Evolutionary conservation across 345 rosid species (phyloP).

Genomic region (Arabidopsis suecica): DNA sequence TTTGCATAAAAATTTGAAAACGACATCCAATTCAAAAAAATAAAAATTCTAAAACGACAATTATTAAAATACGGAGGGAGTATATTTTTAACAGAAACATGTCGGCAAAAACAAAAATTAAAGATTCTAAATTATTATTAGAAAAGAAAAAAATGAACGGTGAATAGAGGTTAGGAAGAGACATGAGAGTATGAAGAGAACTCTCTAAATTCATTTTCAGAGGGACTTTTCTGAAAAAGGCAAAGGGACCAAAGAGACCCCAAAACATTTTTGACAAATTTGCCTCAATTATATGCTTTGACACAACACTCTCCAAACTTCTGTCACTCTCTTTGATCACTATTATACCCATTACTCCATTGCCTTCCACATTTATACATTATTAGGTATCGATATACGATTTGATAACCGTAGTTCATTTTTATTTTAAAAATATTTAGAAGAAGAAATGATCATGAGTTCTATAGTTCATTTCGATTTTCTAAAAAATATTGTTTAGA

Average conservation of each 20-base stretch:
- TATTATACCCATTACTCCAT: constrained; percentile 12
- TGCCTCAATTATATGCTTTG: constrained; percentile 33
- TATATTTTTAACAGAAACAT: constrained; percentile 3
- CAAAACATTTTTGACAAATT: constrained; percentile 22
- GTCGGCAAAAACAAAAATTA: constrained; percentile 17
- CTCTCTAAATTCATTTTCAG: constrained; percentile 33
- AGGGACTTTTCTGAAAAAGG: constrained; percentile 13
- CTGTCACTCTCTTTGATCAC: constrained; percentile 22
- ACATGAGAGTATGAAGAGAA: constrained; percentile 13
- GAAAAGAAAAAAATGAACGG: constrained; percentile 20
- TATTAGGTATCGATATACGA: neutral
- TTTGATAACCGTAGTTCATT: neutral
- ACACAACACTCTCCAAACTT: constrained; percentile 38
- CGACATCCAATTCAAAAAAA: too few relatives aligned
- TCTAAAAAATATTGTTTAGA: neutral
- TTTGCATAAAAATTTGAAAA: too few relatives aligned
- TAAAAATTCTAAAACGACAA: too few relatives aligned
- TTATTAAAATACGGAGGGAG: too few relatives aligned
- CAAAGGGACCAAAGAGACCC: constrained; percentile 22
- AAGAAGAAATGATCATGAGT: neutral
- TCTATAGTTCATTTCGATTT: neutral
- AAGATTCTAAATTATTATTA: neutral
- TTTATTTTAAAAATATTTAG: neutral
- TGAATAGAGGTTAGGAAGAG: constrained; percentile 15
- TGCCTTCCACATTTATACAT: neutral